These are phyloP conservation scores for Tuctoria greenei DNA, from an alignment of 176 grass and related monocot species.

Conservation along the genomic window DNA sequence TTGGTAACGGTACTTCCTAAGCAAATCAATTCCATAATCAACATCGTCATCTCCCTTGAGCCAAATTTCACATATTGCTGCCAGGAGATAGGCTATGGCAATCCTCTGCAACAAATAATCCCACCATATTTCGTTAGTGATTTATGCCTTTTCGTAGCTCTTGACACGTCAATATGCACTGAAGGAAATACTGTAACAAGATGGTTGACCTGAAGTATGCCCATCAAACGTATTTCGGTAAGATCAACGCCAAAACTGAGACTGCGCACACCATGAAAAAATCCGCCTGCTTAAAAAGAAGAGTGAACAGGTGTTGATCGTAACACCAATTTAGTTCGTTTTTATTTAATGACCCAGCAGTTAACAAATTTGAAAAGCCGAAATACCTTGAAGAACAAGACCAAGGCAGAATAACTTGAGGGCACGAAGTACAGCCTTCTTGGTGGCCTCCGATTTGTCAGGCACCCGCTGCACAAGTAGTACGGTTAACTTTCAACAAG, in stretches of 20 bases:
- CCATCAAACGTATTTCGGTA: slow-evolving; percentile 64
- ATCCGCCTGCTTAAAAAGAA: slow-evolving; percentile 51
- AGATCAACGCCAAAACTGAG: slow-evolving; percentile 79
- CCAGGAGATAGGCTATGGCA: slow-evolving; percentile 75
- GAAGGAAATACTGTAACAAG: not conserved
- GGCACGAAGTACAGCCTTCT: slow-evolving; percentile 71
- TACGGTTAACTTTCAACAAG: not conserved
- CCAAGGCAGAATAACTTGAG: slow-evolving; percentile 79
- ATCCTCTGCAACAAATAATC: slow-evolving; percentile 70
- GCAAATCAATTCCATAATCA: slow-evolving; percentile 49
- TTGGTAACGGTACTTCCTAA: slow-evolving; percentile 62
- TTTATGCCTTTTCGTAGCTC: not conserved
- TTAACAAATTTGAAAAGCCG: not conserved
- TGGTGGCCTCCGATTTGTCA: slow-evolving; percentile 61
- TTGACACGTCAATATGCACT: not conserved
- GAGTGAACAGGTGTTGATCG: not conserved
- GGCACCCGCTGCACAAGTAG: slow-evolving; percentile 52
- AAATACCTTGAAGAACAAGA: slow-evolving; percentile 85
- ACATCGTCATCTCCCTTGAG: slow-evolving; percentile 52
- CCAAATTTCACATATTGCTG: slow-evolving; percentile 89
- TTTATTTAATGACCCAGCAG: not conserved
- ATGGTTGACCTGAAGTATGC: slow-evolving; percentile 52
- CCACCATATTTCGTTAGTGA: slow-evolving; percentile 9
- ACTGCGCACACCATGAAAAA: slow-evolving; percentile 80
- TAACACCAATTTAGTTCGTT: not conserved